Evolutionary conservation across 371 early-diverging fungal genomes (phyloP), one percentile per base, ranked within the genome.

Genomic region (Syncephalastrum sp.): DNA sequence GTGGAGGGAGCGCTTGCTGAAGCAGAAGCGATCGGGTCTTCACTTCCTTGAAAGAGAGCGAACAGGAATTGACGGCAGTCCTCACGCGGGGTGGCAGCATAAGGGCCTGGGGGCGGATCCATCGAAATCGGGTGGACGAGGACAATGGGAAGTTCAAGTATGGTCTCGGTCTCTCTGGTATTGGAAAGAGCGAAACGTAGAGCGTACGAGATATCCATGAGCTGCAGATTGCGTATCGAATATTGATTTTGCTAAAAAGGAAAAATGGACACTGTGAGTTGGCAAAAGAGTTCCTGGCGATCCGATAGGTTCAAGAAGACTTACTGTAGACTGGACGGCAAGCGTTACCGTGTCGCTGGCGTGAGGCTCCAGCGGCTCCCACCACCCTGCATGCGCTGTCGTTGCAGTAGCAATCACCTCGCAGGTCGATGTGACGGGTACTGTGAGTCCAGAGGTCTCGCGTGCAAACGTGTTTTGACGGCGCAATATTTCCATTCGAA

Each of bases 101-200:
- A 66, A 6, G 43, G 48, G 16, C 56, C 59, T 16, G 69, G 73
- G 3, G 73, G 73, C 6, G 73, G 73, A 33, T 72, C 73, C 47
- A 72, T 54, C 0, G 73, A 69, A 16, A 72, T 62, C 5, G 69
- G 69, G 56, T 72, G 69, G 0, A 64, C 67, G 3, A 72, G 57
- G 16, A 64, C 53, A 21, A 72, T 43, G 1, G 73, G 73, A 7
- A 69, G 13, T 21, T 72, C 67, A 15, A 57, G 25, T 2, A 72
- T 57, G 10, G 54, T 27, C 29, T 67, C 65, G 4, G 57, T 60
- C 5, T 33, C 12, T 33, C 1, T 33, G 38, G 10, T 33, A 12
- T 12, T 33, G 38, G 38, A 33, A 33, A 33, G 38, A 10, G 8
- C 2, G 38, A 50, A 44, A n/a, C 17, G 50, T 4, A 50, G 29